Evolutionary conservation across 306 rosid genomes (phyloP).

Genomic region (Acacia melanoxylon): DNA sequence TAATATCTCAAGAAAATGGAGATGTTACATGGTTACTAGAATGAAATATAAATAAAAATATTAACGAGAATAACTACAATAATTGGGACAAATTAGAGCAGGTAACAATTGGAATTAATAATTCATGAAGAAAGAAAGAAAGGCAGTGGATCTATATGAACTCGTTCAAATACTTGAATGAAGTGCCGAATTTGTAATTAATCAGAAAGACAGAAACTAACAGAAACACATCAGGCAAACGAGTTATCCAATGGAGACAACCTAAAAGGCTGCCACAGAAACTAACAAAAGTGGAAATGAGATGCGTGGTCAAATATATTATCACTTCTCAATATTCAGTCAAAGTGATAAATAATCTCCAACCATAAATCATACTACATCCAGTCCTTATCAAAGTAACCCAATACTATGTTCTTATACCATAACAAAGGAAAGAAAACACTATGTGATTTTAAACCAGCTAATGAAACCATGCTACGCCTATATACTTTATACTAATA

Average conservation of each 20-base stretch:
- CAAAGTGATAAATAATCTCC: not conserved
- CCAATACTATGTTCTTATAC: not conserved
- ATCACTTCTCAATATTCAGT: not conserved
- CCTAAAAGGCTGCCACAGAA: not conserved
- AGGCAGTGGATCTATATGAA: not conserved
- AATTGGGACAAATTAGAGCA: not conserved
- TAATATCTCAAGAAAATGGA: not conserved
- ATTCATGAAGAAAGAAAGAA: slow-evolving; percentile 5
- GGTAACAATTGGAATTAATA: not conserved
- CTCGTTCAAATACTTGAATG: not conserved
- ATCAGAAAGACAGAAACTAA: not conserved
- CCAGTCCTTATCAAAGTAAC: not conserved
- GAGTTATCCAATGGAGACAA: not conserved
- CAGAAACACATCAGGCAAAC: not conserved
- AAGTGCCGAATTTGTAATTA: not conserved
- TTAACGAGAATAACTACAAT: not conserved
- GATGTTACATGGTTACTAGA: not conserved
- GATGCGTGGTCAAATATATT: not conserved
- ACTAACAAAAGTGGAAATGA: not conserved
- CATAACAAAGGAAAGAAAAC: not conserved
- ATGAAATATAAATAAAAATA: not conserved
- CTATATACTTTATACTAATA: not conserved
- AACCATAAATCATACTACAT: not conserved
- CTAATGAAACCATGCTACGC: not conserved
- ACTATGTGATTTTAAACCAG: not conserved